A percentile compares a stretch with the other conserved stretches of the same genome.
Evolutionary conservation across 1,284 basidiomycete genomes (phyloP).

Genomic region (Cryptococcus depauperatus): DNA sequence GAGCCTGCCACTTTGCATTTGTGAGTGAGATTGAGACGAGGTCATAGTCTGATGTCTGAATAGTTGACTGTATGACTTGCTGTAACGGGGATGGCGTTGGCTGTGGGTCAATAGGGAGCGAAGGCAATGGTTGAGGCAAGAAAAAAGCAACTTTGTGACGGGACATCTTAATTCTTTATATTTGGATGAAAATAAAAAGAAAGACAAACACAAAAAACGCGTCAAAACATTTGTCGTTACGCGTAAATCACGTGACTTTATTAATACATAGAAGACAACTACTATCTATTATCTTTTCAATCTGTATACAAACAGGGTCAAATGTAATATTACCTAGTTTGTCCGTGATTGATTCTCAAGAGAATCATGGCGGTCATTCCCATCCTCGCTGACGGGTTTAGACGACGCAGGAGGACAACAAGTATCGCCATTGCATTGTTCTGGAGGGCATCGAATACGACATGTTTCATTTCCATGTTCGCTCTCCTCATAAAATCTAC

Average conservation of each 20-base stretch:
- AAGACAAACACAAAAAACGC: neutral
- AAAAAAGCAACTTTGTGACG: constrained; percentile 29
- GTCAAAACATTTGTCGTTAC: neutral
- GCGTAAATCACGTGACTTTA: neutral
- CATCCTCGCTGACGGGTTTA: no score
- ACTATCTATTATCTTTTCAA: no score
- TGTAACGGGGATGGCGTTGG: constrained; percentile 33
- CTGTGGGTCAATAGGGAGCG: constrained; percentile 27
- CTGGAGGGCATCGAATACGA: constrained; percentile 46
- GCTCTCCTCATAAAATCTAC: constrained; percentile 16
- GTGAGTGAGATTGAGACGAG: constrained; percentile 73
- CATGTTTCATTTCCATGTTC: constrained; percentile 18
- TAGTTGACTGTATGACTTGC: constrained; percentile 26
- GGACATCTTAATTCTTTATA: constrained; percentile 22
- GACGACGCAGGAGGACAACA: constrained; percentile 46
- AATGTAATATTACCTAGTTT: no score
- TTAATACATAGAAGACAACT: no score
- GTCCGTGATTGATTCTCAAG: no score
- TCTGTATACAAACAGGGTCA: no score
- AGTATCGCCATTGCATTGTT: constrained; percentile 41
- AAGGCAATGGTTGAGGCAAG: constrained; percentile 26
- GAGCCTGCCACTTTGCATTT: constrained; percentile 69
- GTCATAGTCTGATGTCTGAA: constrained; percentile 48
- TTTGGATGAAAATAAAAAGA: constrained; percentile 49
- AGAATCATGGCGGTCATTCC: no score